Evolutionary conservation across 2,329 filamentous ascomycete genomes (phyloP).

Genomic region (Diaporthe velutina): DNA sequence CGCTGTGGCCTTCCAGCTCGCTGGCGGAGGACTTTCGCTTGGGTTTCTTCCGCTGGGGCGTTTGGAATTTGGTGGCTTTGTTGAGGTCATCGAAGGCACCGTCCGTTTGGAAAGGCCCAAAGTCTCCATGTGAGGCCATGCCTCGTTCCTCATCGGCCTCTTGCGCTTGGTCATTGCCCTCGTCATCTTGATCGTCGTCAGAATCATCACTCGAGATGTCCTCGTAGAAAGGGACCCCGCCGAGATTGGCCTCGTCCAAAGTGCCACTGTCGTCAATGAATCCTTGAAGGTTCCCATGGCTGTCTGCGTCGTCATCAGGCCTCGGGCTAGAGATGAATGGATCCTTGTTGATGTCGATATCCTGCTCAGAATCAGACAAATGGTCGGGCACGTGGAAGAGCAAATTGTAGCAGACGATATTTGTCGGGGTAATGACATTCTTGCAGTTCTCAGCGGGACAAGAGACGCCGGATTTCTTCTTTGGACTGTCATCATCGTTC

Average conservation of each 20-base stretch:
- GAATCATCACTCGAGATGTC: no score
- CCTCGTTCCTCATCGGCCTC: not conserved
- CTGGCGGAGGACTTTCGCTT: conserved; percentile 9
- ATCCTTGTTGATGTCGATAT: not conserved
- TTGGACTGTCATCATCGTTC: not conserved
- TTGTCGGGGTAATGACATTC: not conserved
- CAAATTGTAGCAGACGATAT: conserved; percentile 26
- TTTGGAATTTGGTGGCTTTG: not conserved
- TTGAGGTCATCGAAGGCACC: not conserved
- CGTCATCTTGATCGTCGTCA: not conserved
- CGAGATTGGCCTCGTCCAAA: no score
- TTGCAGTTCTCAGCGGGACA: conserved; percentile 15
- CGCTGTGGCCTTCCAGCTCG: not conserved
- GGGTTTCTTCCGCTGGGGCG: conserved; percentile 17
- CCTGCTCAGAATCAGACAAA: not conserved
- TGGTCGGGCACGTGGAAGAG: conserved; percentile 1
- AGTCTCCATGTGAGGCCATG: no score
- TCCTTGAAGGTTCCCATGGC: not conserved
- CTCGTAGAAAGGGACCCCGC: no score
- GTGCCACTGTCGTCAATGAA: no score
- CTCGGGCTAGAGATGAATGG: not conserved
- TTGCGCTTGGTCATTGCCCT: not conserved
- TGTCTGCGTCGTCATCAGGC: not conserved
- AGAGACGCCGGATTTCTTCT: not conserved
- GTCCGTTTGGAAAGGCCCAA: not conserved